Base-by-base conservation (phyloP, 2,329 filamentous ascomycete genomes). In the Fusarium anguioides region DNA sequence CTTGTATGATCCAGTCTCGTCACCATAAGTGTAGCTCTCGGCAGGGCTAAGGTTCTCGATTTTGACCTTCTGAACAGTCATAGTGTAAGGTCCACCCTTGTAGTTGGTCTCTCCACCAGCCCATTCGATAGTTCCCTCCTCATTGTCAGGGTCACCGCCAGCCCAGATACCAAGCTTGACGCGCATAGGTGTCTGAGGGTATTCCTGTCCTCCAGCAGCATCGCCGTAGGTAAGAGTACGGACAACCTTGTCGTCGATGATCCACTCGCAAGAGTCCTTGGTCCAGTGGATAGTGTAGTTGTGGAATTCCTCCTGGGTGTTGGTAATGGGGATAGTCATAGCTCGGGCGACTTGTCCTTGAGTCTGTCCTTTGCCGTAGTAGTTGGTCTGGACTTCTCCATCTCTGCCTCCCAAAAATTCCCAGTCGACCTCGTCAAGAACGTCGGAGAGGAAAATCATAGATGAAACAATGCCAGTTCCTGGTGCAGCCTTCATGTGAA, bases 391-490 rank as follows among this genome's bases (percentile, higher is more conserved):
- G 2, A 92, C 91, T 66, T 92, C 80, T 3, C 79, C 78, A 42
- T 83, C 76, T 60, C 87, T 83, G 20, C 87, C 88, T 42, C 92
- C 91, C 20, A 94, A 83, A 88, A 89, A 94, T 75, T 94, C 92
- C 87, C 90, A 93, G 74, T 95, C 92, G 55, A 72, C 10, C 40
- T 72, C 71, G 12, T 95, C 92, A n/a, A 94, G 81, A 69, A 87
- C 85, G 72, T 94, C 91, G 0, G 91, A 94, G 76, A 93, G 88
- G 60, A 95, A 77, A 9, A 95, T 89, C 6, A 90, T 83, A 56
- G 89, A 91, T 77, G 90, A 93, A 58, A 95, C 89, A 63, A 95
- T 92, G 21, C 92, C 92, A 3, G 83, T 85, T 7, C 92, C 92
- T 1, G 90, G 85, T 8, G 92, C 89, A 11, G 91, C 86, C 76